Conservation (phyloP, 2,329 filamentous ascomycete species). For the Aspergillus brasiliensis region DNA sequence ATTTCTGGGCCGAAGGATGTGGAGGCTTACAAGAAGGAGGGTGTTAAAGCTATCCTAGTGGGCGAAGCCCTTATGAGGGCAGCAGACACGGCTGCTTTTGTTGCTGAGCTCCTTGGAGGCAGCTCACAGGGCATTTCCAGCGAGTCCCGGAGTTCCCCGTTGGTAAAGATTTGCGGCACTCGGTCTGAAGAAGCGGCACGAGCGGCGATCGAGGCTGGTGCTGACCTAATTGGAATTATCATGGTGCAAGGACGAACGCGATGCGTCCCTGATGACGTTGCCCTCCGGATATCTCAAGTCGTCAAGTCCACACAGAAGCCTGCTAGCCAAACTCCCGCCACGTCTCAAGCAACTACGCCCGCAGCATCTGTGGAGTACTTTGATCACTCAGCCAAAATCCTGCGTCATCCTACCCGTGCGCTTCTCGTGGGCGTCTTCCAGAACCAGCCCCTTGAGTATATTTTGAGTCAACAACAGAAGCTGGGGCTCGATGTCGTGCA, state of each 20-base stretch:
- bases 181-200: conserved; percentile 77
- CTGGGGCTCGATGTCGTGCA: conserved; percentile 87
- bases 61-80: conserved; percentile 96
- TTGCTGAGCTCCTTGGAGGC: conserved; percentile 75
- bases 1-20: conserved; percentile 91
- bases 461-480: conserved; percentile 74
- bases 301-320: conserved; percentile 60
- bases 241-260: conserved; percentile 80
- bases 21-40: conserved; percentile 80
- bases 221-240: conserved; percentile 92
- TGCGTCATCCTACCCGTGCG: conserved; percentile 61
- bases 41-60: conserved; percentile 89
- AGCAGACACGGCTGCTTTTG: conserved; percentile 77
- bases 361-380: conserved; percentile 66
- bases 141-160: conserved; percentile 46
- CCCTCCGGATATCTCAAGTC: conserved; percentile 75
- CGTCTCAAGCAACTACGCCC: conserved; percentile 24
- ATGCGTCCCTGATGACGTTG: conserved; percentile 75
- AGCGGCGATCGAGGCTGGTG: conserved; percentile 79
- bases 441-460: conserved; percentile 80
- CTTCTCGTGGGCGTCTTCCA: conserved; percentile 92
- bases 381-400: conserved; percentile 52
- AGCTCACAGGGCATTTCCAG: conserved; percentile 28
- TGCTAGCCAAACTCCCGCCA: conserved; percentile 8
- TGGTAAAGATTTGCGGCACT: conserved; percentile 96